phyloP scores from a whole-genome alignment of 768 basidiomycete genomes.

The Lentinula lateritia region DNA sequence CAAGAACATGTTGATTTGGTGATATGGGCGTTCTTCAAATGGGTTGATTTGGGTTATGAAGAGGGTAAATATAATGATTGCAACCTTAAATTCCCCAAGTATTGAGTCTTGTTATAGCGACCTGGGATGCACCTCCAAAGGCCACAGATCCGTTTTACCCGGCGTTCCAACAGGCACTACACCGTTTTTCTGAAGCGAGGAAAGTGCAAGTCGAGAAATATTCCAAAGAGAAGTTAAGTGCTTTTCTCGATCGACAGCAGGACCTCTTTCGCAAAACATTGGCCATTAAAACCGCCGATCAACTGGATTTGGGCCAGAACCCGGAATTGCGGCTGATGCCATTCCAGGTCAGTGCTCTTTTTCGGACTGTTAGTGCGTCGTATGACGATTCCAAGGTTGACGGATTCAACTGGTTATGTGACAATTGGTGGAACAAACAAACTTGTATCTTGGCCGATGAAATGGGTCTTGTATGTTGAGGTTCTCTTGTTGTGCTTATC shows the following conservation, averaged over 20 bases:
- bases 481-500: not conserved
- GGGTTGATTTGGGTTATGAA: slow-evolving; percentile 90
- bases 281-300: slow-evolving; percentile 43
- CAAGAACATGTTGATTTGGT: slow-evolving; percentile 52
- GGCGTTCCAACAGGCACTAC: slow-evolving; percentile 65
- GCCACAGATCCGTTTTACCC: slow-evolving; percentile 48
- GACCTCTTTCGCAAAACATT: slow-evolving; percentile 46
- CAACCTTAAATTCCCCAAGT: not conserved
- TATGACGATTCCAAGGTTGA: slow-evolving; percentile 44
- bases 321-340: slow-evolving; percentile 68
- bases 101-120: slow-evolving; percentile 45
- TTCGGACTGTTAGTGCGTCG: not conserved
- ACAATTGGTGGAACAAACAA: slow-evolving; percentile 85
- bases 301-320: slow-evolving; percentile 66
- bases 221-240: slow-evolving; percentile 31
- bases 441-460: slow-evolving; percentile 93
- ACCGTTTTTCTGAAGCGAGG: slow-evolving; percentile 58
- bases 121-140: slow-evolving; percentile 88
- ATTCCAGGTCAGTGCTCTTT: slow-evolving; percentile 61
- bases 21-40: slow-evolving; percentile 86
- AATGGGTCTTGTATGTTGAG: slow-evolving; percentile 76
- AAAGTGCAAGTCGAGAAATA: slow-evolving; percentile 53
- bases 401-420: slow-evolving; percentile 79
- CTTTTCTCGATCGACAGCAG: slow-evolving; percentile 48
- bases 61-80: slow-evolving; percentile 47